Percentiles rank a stretch among this genome's conserved stretches.
Evolutionary conservation across 352 stramenopile species (phyloP).

Genomic region (Thraustochytrium sp.): DNA sequence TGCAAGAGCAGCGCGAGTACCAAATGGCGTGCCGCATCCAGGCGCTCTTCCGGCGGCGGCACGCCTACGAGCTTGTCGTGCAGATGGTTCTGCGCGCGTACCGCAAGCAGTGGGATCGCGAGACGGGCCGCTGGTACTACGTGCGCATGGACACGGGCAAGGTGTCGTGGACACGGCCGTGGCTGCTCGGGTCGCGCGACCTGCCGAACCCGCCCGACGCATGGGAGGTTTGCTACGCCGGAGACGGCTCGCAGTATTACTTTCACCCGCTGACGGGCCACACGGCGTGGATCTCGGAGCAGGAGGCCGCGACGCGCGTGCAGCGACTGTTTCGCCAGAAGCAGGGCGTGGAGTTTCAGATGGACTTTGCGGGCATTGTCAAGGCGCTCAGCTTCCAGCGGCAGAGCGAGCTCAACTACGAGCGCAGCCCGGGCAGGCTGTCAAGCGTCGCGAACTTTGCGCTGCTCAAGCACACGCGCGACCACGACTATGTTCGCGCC

Average conservation of each 20-base stretch:
- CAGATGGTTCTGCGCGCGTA: conserved; percentile 45
- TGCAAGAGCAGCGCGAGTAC: conserved; percentile 43
- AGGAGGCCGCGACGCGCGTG: conserved; percentile 51
- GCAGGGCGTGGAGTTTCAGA: conserved; percentile 51
- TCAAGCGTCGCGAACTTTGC: conserved; percentile 57
- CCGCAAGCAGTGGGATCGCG: conserved; percentile 55
- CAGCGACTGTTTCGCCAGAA: conserved; percentile 50
- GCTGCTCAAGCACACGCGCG: conserved; percentile 52
- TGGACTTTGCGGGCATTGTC: conserved; percentile 51
- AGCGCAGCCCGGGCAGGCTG: conserved; percentile 51
- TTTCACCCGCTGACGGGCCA: conserved; percentile 55
- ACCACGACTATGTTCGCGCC: conserved; percentile 51
- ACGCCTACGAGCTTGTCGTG: conserved; percentile 30
- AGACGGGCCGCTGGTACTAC: conserved; percentile 51
- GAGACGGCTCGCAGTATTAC: conserved; percentile 49
- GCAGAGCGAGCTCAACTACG: conserved; percentile 52
- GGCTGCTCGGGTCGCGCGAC: conserved; percentile 52
- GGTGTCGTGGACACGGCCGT: conserved; percentile 51
- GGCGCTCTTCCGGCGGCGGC: conserved; percentile 50
- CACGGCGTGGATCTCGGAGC: conserved; percentile 54
- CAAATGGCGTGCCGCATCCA: conserved; percentile 44
- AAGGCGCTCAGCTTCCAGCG: conserved; percentile 53
- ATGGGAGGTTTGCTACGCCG: conserved; percentile 51
- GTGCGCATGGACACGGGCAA: conserved; percentile 52
- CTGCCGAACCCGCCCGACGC: conserved; percentile 52